Conservation (phyloP, 2,329 filamentous ascomycete species). For the Sporothrix schenckii region DNA sequence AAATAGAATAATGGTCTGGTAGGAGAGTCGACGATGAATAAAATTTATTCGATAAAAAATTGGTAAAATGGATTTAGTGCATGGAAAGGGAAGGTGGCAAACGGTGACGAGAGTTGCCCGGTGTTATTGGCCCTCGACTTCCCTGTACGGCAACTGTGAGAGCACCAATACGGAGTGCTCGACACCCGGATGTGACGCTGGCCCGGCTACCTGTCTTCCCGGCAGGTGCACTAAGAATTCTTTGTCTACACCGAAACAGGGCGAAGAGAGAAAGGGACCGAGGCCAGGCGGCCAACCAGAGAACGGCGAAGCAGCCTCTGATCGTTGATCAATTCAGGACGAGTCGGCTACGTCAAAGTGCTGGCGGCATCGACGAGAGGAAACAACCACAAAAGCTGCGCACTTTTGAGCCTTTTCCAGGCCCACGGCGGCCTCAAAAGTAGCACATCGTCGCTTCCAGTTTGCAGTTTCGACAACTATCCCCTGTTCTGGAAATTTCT, state of each 20-base stretch:
- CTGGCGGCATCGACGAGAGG: no score
- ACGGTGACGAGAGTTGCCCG: background rate
- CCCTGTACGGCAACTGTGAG: constrained; percentile 7
- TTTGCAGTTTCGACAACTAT: background rate
- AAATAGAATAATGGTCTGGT: background rate
- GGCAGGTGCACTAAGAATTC: background rate
- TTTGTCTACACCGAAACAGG: constrained; percentile 14
- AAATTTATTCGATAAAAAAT: constrained; percentile 18
- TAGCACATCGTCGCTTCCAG: constrained; percentile 13
- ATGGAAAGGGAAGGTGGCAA: background rate
- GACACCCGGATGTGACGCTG: constrained; percentile 6
- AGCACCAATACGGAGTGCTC: background rate
- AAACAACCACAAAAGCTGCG: no score
- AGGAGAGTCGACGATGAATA: background rate
- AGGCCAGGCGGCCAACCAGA: constrained; percentile 27
- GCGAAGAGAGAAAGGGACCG: background rate
- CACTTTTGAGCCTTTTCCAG: background rate
- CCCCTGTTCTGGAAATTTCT: background rate
- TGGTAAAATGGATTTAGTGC: background rate
- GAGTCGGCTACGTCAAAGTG: background rate
- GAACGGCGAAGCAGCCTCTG: constrained; percentile 10
- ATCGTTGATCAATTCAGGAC: background rate
- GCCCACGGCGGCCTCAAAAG: constrained; percentile 5
- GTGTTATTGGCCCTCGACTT: background rate
- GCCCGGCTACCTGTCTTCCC: constrained; percentile 3